phyloP scores from a whole-genome alignment of 495 filamentous ascomycete genomes.

The Tuber indicum region DNA sequence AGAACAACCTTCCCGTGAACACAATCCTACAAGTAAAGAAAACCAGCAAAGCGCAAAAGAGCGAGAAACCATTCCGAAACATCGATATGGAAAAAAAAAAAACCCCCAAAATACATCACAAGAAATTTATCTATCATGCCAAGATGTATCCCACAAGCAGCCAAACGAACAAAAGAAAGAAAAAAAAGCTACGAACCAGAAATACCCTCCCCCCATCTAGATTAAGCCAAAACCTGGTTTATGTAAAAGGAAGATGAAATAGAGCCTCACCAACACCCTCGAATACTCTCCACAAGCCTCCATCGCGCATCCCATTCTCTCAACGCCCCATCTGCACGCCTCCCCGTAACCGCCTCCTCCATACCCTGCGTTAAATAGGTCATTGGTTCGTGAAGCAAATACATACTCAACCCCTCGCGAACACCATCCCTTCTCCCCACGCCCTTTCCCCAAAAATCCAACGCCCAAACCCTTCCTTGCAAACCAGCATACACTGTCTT shows the following conservation, averaged over 20 bases:
- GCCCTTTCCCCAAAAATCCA: slow-evolving; percentile 22
- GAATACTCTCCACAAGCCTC: background rate
- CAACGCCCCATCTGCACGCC: background rate
- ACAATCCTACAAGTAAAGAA: background rate
- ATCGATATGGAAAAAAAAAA: background rate
- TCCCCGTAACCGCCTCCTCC: background rate
- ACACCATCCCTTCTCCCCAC: background rate
- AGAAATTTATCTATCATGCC: background rate
- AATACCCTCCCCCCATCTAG: background rate
- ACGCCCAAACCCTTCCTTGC: slow-evolving; percentile 32
- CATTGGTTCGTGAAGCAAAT: background rate
- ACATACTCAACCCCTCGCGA: background rate
- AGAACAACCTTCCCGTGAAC: background rate
- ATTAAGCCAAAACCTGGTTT: background rate
- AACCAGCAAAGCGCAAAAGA: background rate
- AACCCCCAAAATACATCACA: background rate
- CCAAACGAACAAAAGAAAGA: background rate
- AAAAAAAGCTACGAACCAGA: background rate
- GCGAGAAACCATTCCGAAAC: background rate
- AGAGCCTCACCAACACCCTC: background rate
- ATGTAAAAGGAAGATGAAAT: background rate
- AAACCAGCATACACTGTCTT: slow-evolving; percentile 24
- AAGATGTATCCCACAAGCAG: background rate
- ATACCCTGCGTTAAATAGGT: background rate
- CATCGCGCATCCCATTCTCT: background rate